Evolutionary conservation across 1,139 yeast genomes (phyloP).

Genomic region (Meyerozyma athensensis): DNA sequence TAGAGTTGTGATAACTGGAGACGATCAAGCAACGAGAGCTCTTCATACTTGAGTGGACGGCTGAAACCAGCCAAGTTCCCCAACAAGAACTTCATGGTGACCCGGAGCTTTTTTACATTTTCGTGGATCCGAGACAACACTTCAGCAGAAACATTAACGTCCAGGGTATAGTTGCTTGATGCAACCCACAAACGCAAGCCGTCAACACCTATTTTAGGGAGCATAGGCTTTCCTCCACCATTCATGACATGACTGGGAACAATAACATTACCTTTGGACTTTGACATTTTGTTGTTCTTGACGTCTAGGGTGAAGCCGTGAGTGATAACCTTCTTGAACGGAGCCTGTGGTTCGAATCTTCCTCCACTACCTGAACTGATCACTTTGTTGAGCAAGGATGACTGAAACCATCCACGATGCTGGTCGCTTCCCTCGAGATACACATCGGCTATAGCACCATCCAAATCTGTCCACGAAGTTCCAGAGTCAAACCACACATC

Average conservation of each 20-base stretch:
- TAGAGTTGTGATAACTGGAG: constrained; percentile 55
- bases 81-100: constrained; percentile 73
- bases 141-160: constrained; percentile 69
- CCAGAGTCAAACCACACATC: constrained; percentile 99
- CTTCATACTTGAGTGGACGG: constrained; percentile 22
- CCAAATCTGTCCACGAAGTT: constrained; percentile 77
- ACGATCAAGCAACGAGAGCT: constrained; percentile 57
- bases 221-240: constrained; percentile 52
- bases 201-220: constrained; percentile 82
- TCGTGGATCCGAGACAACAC: constrained; percentile 75
- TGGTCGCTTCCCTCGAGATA: constrained; percentile 95
- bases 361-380: constrained; percentile 40
- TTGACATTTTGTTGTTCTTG: constrained; percentile 87
- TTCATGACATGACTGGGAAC: constrained; percentile 62
- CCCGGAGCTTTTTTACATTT: constrained; percentile 72
- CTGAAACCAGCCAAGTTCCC: constrained; percentile 60
- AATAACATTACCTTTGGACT: constrained; percentile 81
- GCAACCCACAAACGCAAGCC: constrained; percentile 92
- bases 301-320: constrained; percentile 93
- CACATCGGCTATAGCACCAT: constrained; percentile 58
- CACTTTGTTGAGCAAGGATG: constrained; percentile 77
- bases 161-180: constrained; percentile 79
- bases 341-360: constrained; percentile 48
- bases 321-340: constrained; percentile 73
- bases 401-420: constrained; percentile 98